phyloP scores from a whole-genome alignment of 345 rosid genomes.

The Corymbia maculata region DNA sequence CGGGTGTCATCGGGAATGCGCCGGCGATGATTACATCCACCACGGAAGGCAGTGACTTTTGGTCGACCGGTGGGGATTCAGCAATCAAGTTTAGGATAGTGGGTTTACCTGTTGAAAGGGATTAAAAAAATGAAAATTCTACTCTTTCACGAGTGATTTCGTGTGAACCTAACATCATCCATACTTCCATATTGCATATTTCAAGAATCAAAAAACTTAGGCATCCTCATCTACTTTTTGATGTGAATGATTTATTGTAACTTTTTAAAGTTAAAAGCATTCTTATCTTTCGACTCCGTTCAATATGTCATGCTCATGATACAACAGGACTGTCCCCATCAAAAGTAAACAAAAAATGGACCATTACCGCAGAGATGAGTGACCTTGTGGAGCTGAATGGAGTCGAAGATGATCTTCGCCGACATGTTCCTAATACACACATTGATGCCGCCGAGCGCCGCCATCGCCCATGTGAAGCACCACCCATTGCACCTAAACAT shows the following conservation, averaged over 20 bases:
- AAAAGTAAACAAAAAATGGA: neutral
- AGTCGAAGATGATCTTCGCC: slow-evolving; percentile 15
- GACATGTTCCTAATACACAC: slow-evolving; percentile 33
- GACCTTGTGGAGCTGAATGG: slow-evolving; percentile 19
- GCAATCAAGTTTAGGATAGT: slow-evolving; percentile 27
- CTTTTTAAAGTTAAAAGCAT: neutral
- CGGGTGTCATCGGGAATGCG: slow-evolving; percentile 4
- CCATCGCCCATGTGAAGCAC: slow-evolving; percentile 54
- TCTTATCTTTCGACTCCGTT: neutral
- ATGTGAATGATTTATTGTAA: neutral
- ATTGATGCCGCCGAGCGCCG: slow-evolving; percentile 42
- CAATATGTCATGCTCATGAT: neutral
- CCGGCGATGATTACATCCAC: slow-evolving; percentile 35
- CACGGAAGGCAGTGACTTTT: neutral
- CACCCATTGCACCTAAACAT: slow-evolving; percentile 72
- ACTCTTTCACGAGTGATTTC: neutral
- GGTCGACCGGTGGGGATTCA: neutral
- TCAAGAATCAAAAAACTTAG: neutral
- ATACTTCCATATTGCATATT: neutral
- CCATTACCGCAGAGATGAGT: slow-evolving; percentile 33
- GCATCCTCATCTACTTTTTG: neutral
- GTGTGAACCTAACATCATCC: neutral
- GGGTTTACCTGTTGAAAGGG: slow-evolving; percentile 8
- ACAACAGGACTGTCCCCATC: neutral
- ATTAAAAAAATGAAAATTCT: neutral